Conservation (phyloP, 177 flowering plant genomes). For the Vitis hybrid region DNA sequence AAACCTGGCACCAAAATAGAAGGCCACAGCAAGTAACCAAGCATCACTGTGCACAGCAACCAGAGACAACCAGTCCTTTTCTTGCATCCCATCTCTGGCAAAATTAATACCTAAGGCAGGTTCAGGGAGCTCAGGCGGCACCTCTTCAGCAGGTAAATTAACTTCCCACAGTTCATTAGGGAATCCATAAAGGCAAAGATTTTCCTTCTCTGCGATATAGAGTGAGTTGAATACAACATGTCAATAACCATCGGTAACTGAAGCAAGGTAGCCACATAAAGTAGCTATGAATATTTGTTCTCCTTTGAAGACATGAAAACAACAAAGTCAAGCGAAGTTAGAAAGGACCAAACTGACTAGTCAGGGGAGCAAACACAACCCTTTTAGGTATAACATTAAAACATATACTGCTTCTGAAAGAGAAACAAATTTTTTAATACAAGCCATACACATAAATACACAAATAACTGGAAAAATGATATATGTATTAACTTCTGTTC, state of each 20-base stretch:
- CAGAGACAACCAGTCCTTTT: slow-evolving; percentile 71
- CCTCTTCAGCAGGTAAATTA: slow-evolving; percentile 75
- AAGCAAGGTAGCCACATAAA: background rate
- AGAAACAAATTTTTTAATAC: no score
- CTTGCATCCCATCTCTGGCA: slow-evolving; percentile 84
- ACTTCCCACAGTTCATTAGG: slow-evolving; percentile 85
- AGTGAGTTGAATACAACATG: slow-evolving; percentile 2
- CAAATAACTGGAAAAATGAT: no score
- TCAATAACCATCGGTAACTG: background rate
- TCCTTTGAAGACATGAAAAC: background rate
- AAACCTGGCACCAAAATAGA: slow-evolving; percentile 75
- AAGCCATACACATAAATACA: no score
- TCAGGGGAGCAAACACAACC: no score
- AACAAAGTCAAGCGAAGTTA: background rate
- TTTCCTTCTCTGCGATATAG: slow-evolving; percentile 59
- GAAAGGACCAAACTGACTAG: background rate
- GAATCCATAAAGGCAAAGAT: slow-evolving; percentile 73
- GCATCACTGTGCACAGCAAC: slow-evolving; percentile 90
- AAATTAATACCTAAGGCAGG: slow-evolving; percentile 87
- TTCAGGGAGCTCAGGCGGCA: slow-evolving; percentile 84
- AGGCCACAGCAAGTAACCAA: slow-evolving; percentile 81
- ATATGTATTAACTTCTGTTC: no score
- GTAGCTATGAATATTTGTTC: no score
- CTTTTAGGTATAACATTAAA: no score
- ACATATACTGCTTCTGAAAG: no score